A percentile compares a stretch with the other conserved stretches of the same genome.
These are phyloP conservation scores for Zymoseptoria brevis DNA, from an alignment of 2,329 filamentous ascomycete genomes.

Conservation along the genomic window DNA sequence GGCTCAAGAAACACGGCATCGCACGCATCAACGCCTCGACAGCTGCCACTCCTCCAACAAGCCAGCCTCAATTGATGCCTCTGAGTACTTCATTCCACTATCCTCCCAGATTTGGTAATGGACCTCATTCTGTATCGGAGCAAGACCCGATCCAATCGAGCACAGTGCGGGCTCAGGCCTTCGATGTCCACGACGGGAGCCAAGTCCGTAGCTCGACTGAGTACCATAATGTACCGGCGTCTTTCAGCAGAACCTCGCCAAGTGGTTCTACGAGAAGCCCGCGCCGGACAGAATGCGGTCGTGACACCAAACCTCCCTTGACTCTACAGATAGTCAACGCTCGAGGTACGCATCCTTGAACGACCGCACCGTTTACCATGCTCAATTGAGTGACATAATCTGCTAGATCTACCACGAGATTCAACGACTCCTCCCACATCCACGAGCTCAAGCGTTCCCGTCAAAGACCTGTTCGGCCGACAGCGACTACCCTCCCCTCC, in stretches of 20 bases:
- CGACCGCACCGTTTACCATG: neutral
- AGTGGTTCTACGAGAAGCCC: neutral
- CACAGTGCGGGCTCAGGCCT: neutral
- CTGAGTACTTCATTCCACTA: neutral
- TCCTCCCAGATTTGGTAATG: neutral
- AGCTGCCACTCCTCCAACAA: neutral
- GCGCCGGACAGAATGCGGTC: neutral
- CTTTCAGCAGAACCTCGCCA: neutral
- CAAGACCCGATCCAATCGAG: neutral
- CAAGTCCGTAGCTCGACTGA: neutral
- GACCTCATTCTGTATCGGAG: neutral
- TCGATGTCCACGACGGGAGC: neutral
- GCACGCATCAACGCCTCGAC: neutral
- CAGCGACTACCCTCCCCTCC: neutral
- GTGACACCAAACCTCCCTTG: neutral
- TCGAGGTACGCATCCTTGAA: neutral
- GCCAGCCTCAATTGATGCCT: neutral
- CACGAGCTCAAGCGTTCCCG: neutral
- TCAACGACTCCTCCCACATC: neutral
- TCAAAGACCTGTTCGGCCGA: neutral
- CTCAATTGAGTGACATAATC: neutral
- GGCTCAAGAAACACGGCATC: neutral
- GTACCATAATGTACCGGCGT: neutral
- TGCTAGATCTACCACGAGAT: neutral
- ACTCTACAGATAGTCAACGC: neutral